Conservation (phyloP, 106 monocot genomes). For the Platanthera guangdongensis region DNA sequence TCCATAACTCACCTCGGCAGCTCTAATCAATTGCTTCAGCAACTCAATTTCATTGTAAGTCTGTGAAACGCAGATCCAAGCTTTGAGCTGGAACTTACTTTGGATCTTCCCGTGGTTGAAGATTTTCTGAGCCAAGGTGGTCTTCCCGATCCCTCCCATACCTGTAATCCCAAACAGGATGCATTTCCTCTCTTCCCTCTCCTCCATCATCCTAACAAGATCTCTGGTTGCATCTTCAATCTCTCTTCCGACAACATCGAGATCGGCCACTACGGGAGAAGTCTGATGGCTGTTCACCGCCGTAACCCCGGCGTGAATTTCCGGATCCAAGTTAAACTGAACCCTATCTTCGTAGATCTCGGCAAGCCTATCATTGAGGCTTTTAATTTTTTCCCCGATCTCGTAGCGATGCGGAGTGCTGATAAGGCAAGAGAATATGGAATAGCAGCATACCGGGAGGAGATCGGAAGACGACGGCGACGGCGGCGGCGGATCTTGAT, state of each 20-base stretch:
- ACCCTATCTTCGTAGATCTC: not conserved
- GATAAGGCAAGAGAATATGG: conserved; percentile 2
- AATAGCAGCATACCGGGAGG: not conserved
- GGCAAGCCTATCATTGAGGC: not conserved
- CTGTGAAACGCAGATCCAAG: conserved; percentile 35
- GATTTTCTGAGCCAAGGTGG: conserved; percentile 37
- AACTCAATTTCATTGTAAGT: conserved; percentile 12
- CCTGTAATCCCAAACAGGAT: conserved; percentile 22
- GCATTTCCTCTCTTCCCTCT: not conserved
- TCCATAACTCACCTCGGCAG: conserved; percentile 2
- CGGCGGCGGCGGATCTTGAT: not conserved
- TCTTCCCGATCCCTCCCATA: conserved; percentile 50
- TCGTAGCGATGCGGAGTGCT: not conserved
- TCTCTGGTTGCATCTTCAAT: not conserved
- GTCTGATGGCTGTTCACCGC: conserved; percentile 7
- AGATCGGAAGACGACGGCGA: not conserved
- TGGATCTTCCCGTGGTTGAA: conserved; percentile 16
- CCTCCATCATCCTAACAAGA: conserved; percentile 2
- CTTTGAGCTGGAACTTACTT: conserved; percentile 9
- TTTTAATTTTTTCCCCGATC: conserved; percentile 3
- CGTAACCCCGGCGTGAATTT: not conserved
- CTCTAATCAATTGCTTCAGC: conserved; percentile 15
- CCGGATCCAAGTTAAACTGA: not conserved
- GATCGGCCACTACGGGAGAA: not conserved
- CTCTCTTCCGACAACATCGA: conserved; percentile 15